Evolutionary conservation across 176 grass and related monocot genomes (phyloP).

Genomic region (Elaeis guineensis): DNA sequence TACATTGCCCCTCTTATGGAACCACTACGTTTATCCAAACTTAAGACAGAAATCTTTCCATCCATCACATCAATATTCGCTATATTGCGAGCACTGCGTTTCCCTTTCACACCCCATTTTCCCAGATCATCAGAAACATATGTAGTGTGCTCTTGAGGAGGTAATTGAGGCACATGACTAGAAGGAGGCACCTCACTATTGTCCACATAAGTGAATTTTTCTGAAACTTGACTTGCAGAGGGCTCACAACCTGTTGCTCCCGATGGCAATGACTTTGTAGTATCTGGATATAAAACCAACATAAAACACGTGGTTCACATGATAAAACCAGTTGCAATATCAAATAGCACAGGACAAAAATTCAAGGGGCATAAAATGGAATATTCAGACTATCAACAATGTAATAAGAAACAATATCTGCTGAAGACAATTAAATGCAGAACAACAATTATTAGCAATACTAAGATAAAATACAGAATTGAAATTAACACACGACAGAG

Average conservation of each 20-base stretch:
- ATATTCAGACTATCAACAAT: no score
- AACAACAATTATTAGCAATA: no score
- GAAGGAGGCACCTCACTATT: slow-evolving; percentile 31
- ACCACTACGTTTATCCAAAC: slow-evolving; percentile 43
- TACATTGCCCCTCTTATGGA: slow-evolving; percentile 25
- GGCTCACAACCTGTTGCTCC: slow-evolving; percentile 18
- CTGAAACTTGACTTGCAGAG: slow-evolving; percentile 37
- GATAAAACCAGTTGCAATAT: slow-evolving; percentile 24
- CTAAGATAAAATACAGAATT: no score
- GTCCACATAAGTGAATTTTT: slow-evolving; percentile 47
- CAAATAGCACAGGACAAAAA: neutral
- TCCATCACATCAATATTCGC: slow-evolving; percentile 32
- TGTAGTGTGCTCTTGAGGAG: slow-evolving; percentile 41
- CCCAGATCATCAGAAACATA: slow-evolving; percentile 51
- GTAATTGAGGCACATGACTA: slow-evolving; percentile 29
- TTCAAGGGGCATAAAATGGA: no score
- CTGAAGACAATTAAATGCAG: no score
- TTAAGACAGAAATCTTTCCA: slow-evolving; percentile 19
- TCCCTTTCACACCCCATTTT: slow-evolving; percentile 92
- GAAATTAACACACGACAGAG: no score
- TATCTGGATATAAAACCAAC: slow-evolving; percentile 47
- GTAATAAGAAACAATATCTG: no score
- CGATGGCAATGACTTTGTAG: slow-evolving; percentile 35
- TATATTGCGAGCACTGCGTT: slow-evolving; percentile 75
- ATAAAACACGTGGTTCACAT: slow-evolving; percentile 18